Conservation (phyloP, 73 alveolate species). For the Paraurostyla sp. region DNA sequence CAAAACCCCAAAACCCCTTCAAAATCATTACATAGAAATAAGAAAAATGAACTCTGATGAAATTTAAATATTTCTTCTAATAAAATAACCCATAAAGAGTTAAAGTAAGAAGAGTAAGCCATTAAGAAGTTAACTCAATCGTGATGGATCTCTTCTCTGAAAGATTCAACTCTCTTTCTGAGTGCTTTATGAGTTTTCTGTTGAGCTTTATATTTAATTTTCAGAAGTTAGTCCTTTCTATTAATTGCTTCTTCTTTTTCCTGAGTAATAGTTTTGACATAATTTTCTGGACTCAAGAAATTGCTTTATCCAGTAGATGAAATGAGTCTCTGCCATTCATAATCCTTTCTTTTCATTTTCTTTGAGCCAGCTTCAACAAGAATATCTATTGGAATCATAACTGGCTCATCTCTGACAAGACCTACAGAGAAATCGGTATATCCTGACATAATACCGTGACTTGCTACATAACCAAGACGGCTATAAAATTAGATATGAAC, state of each 20-base stretch:
- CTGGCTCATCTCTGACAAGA: slow-evolving; percentile 83
- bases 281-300: slow-evolving; percentile 67
- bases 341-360: slow-evolving; percentile 74
- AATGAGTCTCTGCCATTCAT: slow-evolving; percentile 83
- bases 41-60: no score
- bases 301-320: slow-evolving; percentile 87
- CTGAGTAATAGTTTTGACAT: slow-evolving; percentile 10
- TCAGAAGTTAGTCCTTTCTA: slow-evolving; percentile 37
- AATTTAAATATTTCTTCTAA: no score
- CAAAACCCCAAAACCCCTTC: no score
- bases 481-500: slow-evolving; percentile 49
- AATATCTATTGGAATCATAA: slow-evolving; percentile 78
- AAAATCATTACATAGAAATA: no score
- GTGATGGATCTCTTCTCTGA: background rate
- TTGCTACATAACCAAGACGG: slow-evolving; percentile 81
- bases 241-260: slow-evolving; percentile 44
- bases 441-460: slow-evolving; percentile 92
- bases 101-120: no score
- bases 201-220: slow-evolving; percentile 19
- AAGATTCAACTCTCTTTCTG: slow-evolving; percentile 10
- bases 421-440: slow-evolving; percentile 91
- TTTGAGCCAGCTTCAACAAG: slow-evolving; percentile 68
- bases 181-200: background rate
- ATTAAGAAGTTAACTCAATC: no score
- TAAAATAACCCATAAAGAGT: no score